Evolutionary conservation across 2,329 filamentous ascomycete genomes (phyloP).

Genomic region (Colletotrichum chlorophyti): DNA sequence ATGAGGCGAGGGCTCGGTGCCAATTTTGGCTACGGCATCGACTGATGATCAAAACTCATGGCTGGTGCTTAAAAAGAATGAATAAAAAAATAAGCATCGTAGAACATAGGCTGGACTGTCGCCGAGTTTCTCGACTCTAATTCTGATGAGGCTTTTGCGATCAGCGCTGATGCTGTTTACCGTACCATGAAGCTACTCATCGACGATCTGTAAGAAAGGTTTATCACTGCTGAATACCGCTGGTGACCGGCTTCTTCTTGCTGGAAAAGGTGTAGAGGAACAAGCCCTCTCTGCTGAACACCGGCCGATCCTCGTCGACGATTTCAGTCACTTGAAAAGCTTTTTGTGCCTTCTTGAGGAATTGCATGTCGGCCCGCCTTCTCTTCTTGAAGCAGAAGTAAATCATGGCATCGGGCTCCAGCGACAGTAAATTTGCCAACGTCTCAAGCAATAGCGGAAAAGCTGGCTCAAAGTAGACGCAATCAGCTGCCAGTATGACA

Average conservation of each 20-base stretch:
- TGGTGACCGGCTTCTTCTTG: slow-evolving; percentile 35
- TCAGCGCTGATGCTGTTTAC: not conserved
- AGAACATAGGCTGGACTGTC: not conserved
- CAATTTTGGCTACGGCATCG: too few relatives aligned
- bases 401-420: slow-evolving; percentile 69
- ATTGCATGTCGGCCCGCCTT: slow-evolving; percentile 79
- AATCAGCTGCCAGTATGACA: slow-evolving; percentile 92
- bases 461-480: slow-evolving; percentile 95
- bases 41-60: too few relatives aligned
- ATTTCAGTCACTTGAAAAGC: slow-evolving; percentile 69
- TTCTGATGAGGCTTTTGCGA: not conserved
- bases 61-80: too few relatives aligned
- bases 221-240: not conserved
- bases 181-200: not conserved
- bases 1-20: too few relatives aligned
- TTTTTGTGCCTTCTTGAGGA: slow-evolving; percentile 75
- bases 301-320: slow-evolving; percentile 63
- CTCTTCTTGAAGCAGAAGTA: slow-evolving; percentile 97
- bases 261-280: slow-evolving; percentile 66
- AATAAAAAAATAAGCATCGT: not conserved
- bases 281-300: slow-evolving; percentile 63
- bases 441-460: slow-evolving; percentile 88
- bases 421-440: slow-evolving; percentile 73
- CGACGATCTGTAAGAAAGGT: not conserved
- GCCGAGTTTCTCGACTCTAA: not conserved